phyloP scores from a whole-genome alignment of 78 protist species.

The Dictyostelium firmibasis region DNA sequence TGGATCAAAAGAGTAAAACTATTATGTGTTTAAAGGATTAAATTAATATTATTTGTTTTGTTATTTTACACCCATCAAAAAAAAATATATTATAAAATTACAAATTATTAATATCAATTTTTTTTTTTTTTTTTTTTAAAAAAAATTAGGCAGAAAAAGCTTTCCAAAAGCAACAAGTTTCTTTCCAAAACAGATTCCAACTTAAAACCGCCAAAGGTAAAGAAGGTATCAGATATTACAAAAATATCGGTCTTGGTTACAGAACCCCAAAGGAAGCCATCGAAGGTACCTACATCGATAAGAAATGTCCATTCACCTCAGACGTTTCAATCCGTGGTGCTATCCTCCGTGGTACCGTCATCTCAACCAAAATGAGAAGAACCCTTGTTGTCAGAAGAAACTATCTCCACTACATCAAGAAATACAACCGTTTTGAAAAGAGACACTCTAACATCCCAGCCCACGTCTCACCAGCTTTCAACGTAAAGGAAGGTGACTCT shows the following conservation, averaged over 20 bases:
- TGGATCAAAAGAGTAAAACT: too few relatives aligned
- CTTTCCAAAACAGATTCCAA: slow-evolving; percentile 81
- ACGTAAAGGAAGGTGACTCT: slow-evolving; percentile 93
- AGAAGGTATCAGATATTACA: slow-evolving; percentile 88
- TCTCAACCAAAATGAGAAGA: slow-evolving; percentile 89
- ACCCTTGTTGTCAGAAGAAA: slow-evolving; percentile 95
- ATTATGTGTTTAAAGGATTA: too few relatives aligned
- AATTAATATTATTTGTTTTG: neutral
- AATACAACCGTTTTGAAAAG: slow-evolving; percentile 99
- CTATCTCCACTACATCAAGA: slow-evolving; percentile 98
- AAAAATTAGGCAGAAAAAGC: slow-evolving; percentile 93
- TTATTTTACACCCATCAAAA: neutral
- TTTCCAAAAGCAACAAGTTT: slow-evolving; percentile 96
- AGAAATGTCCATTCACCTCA: slow-evolving; percentile 99
- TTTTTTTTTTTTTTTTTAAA: neutral
- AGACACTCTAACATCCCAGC: slow-evolving; percentile 99
- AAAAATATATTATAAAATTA: too few relatives aligned
- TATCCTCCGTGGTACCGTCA: slow-evolving; percentile 95
- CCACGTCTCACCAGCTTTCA: slow-evolving; percentile 98
- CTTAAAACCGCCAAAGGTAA: slow-evolving; percentile 18
- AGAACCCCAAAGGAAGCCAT: slow-evolving; percentile 97
- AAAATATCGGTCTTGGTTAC: slow-evolving; percentile 99
- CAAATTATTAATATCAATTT: neutral
- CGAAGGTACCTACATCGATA: slow-evolving; percentile 97
- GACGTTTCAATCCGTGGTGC: slow-evolving; percentile 99